Evolutionary conservation across 768 basidiomycete genomes (phyloP), one percentile per base, ranked within the genome.

Genomic region (Kockovaella imperatae): DNA sequence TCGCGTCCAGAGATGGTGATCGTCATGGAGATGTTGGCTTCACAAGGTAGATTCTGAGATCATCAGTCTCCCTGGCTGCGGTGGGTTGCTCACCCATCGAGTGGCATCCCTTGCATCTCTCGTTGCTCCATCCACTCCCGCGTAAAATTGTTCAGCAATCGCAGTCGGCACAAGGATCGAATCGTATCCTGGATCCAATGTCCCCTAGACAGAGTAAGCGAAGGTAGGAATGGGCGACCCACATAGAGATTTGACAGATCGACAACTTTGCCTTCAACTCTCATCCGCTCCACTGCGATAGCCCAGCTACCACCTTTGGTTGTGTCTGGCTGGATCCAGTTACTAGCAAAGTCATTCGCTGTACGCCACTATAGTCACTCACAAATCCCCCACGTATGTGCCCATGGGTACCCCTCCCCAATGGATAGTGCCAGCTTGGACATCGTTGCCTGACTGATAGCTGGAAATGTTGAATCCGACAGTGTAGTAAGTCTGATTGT

Each of bases 121-220:
- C 7, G 14, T 17, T 5, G 62, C 58, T 1, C 43, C 57, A 17
- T 51, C 47, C 17, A 70, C 51, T 3, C 32, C 47, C 8, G 47
- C 23, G 28, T 56, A 64, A 11, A 70, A 35, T 20, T 35, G 32
- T 34, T 60, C 50, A 5, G 69, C 69, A 4, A 62, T 39, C 4
- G 26, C 3, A n/a, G 42, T 46, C 11, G 69, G 69, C 1, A 70
- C 52, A 43, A 45, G 56, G 24, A 70, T 68, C 1, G 36, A 45
- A 45, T 68, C 60, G 48, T 59, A 67, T 0, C 54, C 62, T 2
- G 69, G 69, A 53, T 70, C 69, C 17, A 70, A 23, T 3, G 57
- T 44, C 0, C 60, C 59, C 68, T 69, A 32, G 31, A 11, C 14
- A 21, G 29, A 10, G 21, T 52, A 29, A 38, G 42, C 28, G 7